A percentile compares a stretch with the other conserved stretches of the same genome.
These are phyloP conservation scores for Syzygium aromaticum DNA, from an alignment of 345 rosid genomes.

Conservation along the genomic window DNA sequence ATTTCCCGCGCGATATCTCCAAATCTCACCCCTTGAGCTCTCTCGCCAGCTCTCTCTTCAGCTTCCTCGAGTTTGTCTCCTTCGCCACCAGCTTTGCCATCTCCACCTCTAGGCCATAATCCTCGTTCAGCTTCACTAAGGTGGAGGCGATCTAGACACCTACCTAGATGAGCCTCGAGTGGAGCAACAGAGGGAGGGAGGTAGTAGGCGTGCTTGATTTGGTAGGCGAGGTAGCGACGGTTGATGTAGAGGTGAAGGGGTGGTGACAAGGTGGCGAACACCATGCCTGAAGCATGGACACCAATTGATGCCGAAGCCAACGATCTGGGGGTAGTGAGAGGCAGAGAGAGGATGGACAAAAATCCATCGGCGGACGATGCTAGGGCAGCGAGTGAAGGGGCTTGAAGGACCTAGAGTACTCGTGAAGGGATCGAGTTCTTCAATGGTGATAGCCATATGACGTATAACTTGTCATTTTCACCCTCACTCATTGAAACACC, in stretches of 20 bases:
- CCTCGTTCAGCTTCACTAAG: neutral
- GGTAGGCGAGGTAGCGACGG: neutral
- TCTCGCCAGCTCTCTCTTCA: accelerated
- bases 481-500: accelerated
- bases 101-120: neutral
- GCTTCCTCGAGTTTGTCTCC: neutral
- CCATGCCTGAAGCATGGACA: accelerated
- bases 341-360: neutral
- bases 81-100: neutral
- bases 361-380: neutral
- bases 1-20: neutral
- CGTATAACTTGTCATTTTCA: neutral
- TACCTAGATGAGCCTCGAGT: neutral
- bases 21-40: neutral
- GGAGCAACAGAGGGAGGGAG: neutral
- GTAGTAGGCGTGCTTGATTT: neutral
- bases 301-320: neutral
- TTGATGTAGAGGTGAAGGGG: neutral
- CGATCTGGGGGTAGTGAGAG: neutral
- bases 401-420: neutral
- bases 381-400: neutral
- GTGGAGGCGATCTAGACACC: accelerated
- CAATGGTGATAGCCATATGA: neutral
- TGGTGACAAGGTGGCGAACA: neutral
- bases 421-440: neutral